Evolutionary conservation across 441 rosid genomes (phyloP).

Genomic region (Raphanus hybrid): DNA sequence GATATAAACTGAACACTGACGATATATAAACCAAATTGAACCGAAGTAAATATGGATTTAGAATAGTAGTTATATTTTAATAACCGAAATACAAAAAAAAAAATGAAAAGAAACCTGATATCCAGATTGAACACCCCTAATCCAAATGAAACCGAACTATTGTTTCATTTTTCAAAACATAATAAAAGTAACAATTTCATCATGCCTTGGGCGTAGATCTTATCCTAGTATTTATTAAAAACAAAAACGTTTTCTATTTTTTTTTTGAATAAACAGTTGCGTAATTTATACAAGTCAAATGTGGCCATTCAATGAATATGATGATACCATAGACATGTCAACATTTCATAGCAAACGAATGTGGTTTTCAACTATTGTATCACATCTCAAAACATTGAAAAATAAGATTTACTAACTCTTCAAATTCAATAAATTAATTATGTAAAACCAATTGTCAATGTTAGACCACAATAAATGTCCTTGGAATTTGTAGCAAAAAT

Average conservation of each 20-base stretch:
- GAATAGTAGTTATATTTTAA: too few relatives aligned
- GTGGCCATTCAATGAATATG: not conserved
- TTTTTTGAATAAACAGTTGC: not conserved
- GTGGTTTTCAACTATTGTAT: not conserved
- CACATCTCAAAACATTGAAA: not conserved
- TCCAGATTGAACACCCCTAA: too few relatives aligned
- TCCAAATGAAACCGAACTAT: too few relatives aligned
- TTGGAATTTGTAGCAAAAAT: slow-evolving; percentile 9
- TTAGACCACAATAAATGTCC: slow-evolving; percentile 33
- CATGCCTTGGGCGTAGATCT: too few relatives aligned
- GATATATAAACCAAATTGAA: too few relatives aligned
- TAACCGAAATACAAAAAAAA: too few relatives aligned
- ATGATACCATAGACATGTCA: not conserved
- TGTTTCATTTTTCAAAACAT: too few relatives aligned
- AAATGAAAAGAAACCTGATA: too few relatives aligned
- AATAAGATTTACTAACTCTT: not conserved
- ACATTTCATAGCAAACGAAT: slow-evolving; percentile 17
- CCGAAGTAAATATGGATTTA: too few relatives aligned
- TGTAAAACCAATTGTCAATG: slow-evolving; percentile 24
- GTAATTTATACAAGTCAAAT: slow-evolving; percentile 7
- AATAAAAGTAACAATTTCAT: too few relatives aligned
- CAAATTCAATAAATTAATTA: not conserved
- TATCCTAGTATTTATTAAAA: too few relatives aligned
- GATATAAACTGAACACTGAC: too few relatives aligned
- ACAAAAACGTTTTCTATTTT: not conserved